Percentiles rank a stretch among this genome's conserved stretches.
phyloP scores from a whole-genome alignment of 352 stramenopile genomes.

The Globisporangium ultimum region DNA sequence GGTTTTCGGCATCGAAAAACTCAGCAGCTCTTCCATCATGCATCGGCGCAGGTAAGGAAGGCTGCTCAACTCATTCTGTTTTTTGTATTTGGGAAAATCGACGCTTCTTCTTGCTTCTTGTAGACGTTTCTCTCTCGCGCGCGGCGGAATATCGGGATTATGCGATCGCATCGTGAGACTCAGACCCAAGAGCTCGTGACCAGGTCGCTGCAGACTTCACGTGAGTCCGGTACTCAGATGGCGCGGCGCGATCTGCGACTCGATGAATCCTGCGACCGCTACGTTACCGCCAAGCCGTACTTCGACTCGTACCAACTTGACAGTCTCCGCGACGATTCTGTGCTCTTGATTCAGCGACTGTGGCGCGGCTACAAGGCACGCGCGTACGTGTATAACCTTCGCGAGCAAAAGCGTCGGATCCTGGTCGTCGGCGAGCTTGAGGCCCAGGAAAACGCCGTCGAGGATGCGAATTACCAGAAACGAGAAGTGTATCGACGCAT shows the following conservation, averaged over 20 bases:
- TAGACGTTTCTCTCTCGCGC: constrained; percentile 59
- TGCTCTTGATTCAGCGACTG: constrained; percentile 83
- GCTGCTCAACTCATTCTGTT: not conserved
- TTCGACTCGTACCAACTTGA: constrained; percentile 89
- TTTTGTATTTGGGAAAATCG: not conserved
- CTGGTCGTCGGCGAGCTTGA: constrained; percentile 31
- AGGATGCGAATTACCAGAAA: constrained; percentile 49
- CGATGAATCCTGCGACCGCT: constrained; percentile 61
- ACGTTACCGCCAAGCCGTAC: constrained; percentile 70
- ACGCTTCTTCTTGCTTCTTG: not conserved
- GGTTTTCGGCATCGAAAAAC: constrained; percentile 88
- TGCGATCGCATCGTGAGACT: constrained; percentile 74
- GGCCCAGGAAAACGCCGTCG: constrained; percentile 43
- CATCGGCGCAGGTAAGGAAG: constrained; percentile 63
- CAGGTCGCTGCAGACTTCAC: constrained; percentile 75
- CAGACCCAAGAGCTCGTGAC: constrained; percentile 85
- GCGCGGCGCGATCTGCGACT: constrained; percentile 66
- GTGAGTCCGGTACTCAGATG: constrained; percentile 92
- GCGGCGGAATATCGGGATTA: constrained; percentile 28
- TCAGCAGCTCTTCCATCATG: constrained; percentile 89
- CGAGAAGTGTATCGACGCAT: constrained; percentile 85
- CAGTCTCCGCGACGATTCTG: constrained; percentile 67
- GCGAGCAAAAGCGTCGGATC: constrained; percentile 32
- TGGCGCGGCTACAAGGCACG: constrained; percentile 82
- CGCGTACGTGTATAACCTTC: constrained; percentile 42